These are phyloP conservation scores for Globisporangium iwayamae DNA, from an alignment of 352 stramenopile species.

Conservation along the genomic window DNA sequence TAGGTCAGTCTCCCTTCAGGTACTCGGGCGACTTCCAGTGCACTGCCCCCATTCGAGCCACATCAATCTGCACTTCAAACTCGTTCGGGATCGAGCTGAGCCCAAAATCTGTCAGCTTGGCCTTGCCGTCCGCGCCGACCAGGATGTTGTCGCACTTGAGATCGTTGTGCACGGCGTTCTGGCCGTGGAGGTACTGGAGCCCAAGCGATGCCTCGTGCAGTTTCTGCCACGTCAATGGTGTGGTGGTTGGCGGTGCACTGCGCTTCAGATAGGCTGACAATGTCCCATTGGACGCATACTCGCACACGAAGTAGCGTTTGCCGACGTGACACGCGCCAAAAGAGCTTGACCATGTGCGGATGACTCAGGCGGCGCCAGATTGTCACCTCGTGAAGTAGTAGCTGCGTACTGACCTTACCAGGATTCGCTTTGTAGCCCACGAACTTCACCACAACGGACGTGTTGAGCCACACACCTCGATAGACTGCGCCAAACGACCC, in stretches of 20 bases:
- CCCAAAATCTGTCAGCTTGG: slow-evolving; percentile 9
- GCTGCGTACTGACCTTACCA: background rate
- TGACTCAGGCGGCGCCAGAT: slow-evolving; percentile 4
- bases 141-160: slow-evolving; percentile 11
- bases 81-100: slow-evolving; percentile 6
- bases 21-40: slow-evolving; percentile 7
- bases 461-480: too few relatives aligned
- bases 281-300: background rate
- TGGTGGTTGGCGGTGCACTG: background rate
- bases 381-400: slow-evolving; percentile 4
- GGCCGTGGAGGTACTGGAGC: background rate
- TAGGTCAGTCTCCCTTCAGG: background rate
- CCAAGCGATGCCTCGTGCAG: background rate
- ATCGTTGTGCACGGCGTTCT: slow-evolving; percentile 32
- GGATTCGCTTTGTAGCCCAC: slow-evolving; percentile 7
- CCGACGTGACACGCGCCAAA: background rate
- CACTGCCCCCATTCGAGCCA: background rate
- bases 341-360: slow-evolving; percentile 7
- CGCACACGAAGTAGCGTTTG: slow-evolving; percentile 3
- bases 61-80: slow-evolving; percentile 1
- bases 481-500: slow-evolving; percentile 5
- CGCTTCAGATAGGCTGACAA: background rate
- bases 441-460: slow-evolving; percentile 4
- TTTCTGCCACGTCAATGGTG: background rate
- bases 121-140: background rate